Conservation (phyloP, 2,329 filamentous ascomycete species). For the Myriangium duriaei region DNA sequence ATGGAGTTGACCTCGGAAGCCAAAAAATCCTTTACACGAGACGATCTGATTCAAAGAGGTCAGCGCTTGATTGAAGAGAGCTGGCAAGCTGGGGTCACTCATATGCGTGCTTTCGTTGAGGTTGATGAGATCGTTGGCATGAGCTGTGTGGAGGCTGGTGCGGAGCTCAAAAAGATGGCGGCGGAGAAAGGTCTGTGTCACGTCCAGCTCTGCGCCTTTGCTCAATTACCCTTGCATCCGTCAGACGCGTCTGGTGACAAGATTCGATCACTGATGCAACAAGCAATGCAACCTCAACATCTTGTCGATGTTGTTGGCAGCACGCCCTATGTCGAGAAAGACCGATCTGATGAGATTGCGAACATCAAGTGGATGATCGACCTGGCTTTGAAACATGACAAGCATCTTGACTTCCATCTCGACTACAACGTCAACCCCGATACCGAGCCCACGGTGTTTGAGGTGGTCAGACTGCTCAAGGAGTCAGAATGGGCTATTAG, state of each 20-base stretch:
- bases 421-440: constrained; percentile 52
- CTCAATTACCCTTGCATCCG: constrained; percentile 56
- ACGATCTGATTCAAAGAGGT: constrained; percentile 52
- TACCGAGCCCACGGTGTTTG: constrained; percentile 40
- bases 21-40: constrained; percentile 48
- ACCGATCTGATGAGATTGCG: constrained; percentile 32
- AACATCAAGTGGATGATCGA: constrained; percentile 54
- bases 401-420: constrained; percentile 58
- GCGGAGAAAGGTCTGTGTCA: constrained; percentile 41
- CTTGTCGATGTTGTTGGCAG: constrained; percentile 50
- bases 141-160: constrained; percentile 45
- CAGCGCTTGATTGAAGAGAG: constrained; percentile 54
- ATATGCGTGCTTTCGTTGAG: constrained; percentile 60
- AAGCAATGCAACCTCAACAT: constrained; percentile 26
- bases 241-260: constrained; percentile 28
- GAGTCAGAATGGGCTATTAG: constrained; percentile 37
- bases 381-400: constrained; percentile 35
- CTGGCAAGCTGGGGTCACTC: constrained; percentile 51
- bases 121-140: constrained; percentile 49
- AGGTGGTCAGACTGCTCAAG: constrained; percentile 41
- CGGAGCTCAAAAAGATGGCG: constrained; percentile 38
- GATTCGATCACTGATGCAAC: constrained; percentile 40
- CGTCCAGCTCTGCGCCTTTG: constrained; percentile 58
- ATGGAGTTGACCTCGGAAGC: constrained; percentile 46
- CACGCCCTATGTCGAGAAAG: constrained; percentile 57